Conservation (phyloP, 306 rosid genomes). For the Senna siamea region DNA sequence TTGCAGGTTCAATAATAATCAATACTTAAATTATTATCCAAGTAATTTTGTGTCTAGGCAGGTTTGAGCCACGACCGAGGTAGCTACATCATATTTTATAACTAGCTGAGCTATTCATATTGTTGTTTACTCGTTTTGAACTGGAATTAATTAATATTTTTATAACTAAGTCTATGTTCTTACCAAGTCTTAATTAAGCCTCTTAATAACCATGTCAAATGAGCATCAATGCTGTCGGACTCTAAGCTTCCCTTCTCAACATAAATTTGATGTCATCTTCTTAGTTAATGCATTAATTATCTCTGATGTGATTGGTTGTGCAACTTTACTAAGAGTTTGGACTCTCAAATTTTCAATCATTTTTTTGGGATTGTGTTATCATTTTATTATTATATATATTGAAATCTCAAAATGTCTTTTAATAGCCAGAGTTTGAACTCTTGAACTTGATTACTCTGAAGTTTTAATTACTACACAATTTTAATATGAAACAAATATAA, state of each 20-base stretch:
- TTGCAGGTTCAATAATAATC: not conserved
- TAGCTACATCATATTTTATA: not conserved
- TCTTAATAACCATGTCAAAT: conserved; percentile 17
- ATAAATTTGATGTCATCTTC: not conserved
- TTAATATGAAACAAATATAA: too few species aligned
- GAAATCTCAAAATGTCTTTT: too few species aligned
- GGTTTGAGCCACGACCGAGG: conserved; percentile 31
- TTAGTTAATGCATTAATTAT: too few species aligned
- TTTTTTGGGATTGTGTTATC: too few species aligned
- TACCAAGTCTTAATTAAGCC: conserved; percentile 37
- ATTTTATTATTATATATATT: too few species aligned
- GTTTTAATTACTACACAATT: too few species aligned
- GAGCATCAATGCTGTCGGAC: not conserved
- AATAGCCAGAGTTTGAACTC: too few species aligned
- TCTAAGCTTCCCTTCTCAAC: not conserved
- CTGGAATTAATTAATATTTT: not conserved
- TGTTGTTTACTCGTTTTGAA: not conserved
- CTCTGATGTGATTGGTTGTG: too few species aligned
- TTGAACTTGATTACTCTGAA: too few species aligned
- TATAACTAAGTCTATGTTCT: conserved; percentile 30
- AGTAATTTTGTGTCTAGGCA: not conserved
- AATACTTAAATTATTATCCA: not conserved
- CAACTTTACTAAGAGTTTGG: too few species aligned
- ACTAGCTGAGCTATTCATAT: not conserved
- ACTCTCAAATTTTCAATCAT: too few species aligned